These are phyloP conservation scores for Chlamydomonas schloesseri DNA, from an alignment of 139 green algal genomes.

Conservation along the genomic window DNA sequence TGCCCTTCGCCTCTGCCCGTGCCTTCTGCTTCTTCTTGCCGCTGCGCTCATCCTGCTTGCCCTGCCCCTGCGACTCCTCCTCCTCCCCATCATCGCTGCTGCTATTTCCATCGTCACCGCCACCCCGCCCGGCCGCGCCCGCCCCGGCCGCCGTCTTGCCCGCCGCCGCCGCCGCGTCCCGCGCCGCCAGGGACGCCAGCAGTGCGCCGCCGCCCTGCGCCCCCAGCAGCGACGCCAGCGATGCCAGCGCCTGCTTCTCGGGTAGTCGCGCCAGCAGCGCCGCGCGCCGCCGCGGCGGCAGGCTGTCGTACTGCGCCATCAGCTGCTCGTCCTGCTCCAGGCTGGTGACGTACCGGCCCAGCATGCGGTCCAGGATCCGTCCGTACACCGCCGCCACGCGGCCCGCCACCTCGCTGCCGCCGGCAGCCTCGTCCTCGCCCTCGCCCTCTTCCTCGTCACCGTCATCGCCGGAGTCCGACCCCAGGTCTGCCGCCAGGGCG, in stretches of 20 bases:
- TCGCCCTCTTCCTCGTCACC: not conserved
- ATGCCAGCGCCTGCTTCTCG: constrained; percentile 27
- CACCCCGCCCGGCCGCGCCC: not conserved
- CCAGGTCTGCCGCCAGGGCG: not conserved
- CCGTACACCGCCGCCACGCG: constrained; percentile 14
- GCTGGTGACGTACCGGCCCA: constrained; percentile 45
- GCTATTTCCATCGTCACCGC: too few species aligned
- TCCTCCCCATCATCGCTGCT: too few species aligned
- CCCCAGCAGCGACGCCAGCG: not conserved
- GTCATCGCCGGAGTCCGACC: too few species aligned
- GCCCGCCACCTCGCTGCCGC: not conserved
- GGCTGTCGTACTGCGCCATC: not conserved
- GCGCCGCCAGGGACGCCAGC: too few species aligned
- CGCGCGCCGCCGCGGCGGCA: not conserved
- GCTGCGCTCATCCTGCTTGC: not conserved
- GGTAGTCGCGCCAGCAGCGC: constrained; percentile 31
- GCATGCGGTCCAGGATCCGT: constrained; percentile 24
- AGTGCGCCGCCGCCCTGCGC: too few species aligned
- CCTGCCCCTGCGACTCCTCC: too few species aligned
- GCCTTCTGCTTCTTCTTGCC: not conserved
- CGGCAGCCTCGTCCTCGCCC: not conserved
- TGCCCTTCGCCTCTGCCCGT: not conserved
- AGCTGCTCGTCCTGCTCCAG: constrained; percentile 50
- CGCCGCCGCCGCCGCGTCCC: not conserved
- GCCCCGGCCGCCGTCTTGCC: not conserved